Conservation (phyloP, 164 flowering plant genomes). For the Dillenia turbinata region DNA sequence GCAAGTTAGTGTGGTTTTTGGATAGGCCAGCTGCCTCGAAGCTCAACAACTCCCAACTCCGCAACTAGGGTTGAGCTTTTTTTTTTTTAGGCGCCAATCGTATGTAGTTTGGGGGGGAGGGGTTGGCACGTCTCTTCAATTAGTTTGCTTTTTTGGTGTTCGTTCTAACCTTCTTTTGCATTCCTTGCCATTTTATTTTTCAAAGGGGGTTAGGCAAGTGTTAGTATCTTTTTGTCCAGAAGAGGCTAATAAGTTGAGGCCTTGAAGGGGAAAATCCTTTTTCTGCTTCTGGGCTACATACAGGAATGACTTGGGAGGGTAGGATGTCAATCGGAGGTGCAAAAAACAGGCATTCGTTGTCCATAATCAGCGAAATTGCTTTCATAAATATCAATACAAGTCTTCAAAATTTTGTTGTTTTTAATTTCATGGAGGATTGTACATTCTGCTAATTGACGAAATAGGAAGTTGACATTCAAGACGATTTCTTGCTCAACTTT, state of each 20-base stretch:
- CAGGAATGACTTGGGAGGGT: too few species aligned
- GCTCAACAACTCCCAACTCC: constrained; percentile 29
- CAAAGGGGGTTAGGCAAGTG: background rate
- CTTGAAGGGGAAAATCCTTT: constrained; percentile 4
- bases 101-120: constrained; percentile 20
- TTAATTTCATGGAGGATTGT: too few species aligned
- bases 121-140: constrained; percentile 7
- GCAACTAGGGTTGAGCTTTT: constrained; percentile 18
- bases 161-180: background rate
- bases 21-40: constrained; percentile 61
- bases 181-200: constrained; percentile 1
- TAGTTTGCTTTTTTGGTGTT: background rate
- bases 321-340: too few species aligned
- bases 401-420: too few species aligned
- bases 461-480: too few species aligned
- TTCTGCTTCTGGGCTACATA: background rate
- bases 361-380: too few species aligned
- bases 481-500: too few species aligned
- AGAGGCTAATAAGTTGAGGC: constrained; percentile 19
- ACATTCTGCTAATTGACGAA: too few species aligned
- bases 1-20: constrained; percentile 75
- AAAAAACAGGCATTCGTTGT: too few species aligned
- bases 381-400: too few species aligned
- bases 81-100: constrained; percentile 11
- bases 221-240: constrained; percentile 12